phyloP scores from a whole-genome alignment of 2,329 filamentous ascomycete genomes.

The Didymellaceae sp. region DNA sequence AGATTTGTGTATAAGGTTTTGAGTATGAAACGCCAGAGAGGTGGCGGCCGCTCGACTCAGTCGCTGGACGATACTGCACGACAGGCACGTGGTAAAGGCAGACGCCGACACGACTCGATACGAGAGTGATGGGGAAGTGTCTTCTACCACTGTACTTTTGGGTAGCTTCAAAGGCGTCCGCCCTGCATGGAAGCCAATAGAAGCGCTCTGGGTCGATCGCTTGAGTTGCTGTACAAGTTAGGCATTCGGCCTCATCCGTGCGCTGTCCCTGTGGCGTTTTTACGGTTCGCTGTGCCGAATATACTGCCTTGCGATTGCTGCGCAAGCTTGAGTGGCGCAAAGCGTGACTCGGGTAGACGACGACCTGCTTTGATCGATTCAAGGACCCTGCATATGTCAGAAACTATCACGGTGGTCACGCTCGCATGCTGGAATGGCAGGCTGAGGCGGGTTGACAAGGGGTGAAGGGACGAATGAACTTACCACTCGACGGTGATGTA shows the following conservation, averaged over 20 bases:
- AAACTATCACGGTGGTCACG: neutral
- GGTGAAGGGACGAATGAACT: slow-evolving; percentile 19
- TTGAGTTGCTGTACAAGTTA: slow-evolving; percentile 3
- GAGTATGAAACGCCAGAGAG: neutral
- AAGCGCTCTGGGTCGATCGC: neutral
- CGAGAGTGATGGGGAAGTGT: no score
- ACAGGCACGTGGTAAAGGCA: no score
- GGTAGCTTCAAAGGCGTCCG: no score
- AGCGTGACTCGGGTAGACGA: slow-evolving; percentile 76
- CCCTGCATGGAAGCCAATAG: slow-evolving; percentile 6
- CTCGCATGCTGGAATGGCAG: neutral
- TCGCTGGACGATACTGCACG: no score
- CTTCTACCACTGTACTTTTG: no score
- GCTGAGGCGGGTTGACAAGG: neutral
- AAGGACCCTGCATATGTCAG: slow-evolving; percentile 66
- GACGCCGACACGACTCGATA: no score
- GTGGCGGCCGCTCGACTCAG: neutral
- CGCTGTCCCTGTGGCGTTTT: slow-evolving; percentile 7
- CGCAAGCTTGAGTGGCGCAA: slow-evolving; percentile 54
- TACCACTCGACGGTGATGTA: slow-evolving; percentile 82
- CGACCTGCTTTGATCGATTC: slow-evolving; percentile 80
- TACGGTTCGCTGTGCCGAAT: slow-evolving; percentile 21
- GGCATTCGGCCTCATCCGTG: slow-evolving; percentile 15
- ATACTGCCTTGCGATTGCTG: slow-evolving; percentile 37
- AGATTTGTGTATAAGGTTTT: neutral